Conservation (phyloP, 2,329 filamentous ascomycete genomes). For the Fusarium sp. region DNA sequence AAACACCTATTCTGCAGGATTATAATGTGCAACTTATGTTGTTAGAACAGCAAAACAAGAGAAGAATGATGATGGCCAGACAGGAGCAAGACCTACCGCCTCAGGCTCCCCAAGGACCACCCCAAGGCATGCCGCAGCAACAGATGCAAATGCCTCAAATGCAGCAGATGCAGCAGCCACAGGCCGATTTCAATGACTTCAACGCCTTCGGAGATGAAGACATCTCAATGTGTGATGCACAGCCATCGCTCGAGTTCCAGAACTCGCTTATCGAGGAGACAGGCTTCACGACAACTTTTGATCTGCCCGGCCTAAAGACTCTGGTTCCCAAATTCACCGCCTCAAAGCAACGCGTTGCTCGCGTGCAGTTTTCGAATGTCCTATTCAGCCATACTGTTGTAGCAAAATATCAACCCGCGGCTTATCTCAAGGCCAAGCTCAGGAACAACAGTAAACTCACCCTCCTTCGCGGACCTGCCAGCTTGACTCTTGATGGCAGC, state of each 20-base stretch:
- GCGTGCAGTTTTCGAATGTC: constrained; percentile 62
- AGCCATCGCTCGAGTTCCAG: constrained; percentile 48
- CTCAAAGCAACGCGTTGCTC: constrained; percentile 69
- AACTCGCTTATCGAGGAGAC: constrained; percentile 68
- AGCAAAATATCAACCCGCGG: constrained; percentile 68
- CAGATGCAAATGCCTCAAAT: constrained; percentile 15
- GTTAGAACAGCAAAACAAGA: constrained; percentile 88
- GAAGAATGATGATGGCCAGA: constrained; percentile 83
- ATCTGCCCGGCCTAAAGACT: constrained; percentile 68
- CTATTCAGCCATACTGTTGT: constrained; percentile 68
- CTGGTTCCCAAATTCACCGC: constrained; percentile 62
- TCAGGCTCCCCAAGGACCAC: neutral
- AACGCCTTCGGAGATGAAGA: constrained; percentile 48
- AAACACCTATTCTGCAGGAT: constrained; percentile 55
- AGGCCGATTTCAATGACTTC: constrained; percentile 9
- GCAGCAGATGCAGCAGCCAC: constrained; percentile 7
- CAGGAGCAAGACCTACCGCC: constrained; percentile 72
- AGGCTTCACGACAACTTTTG: constrained; percentile 70
- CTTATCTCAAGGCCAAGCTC: constrained; percentile 68
- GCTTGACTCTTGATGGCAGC: constrained; percentile 70
- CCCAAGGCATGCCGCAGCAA: constrained; percentile 1
- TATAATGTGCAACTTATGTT: constrained; percentile 92
- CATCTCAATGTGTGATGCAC: constrained; percentile 52
- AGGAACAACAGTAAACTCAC: constrained; percentile 67
- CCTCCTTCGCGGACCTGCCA: constrained; percentile 64